phyloP scores from a whole-genome alignment of 805 yeast genomes.

The Nakazawaea pomicola region DNA sequence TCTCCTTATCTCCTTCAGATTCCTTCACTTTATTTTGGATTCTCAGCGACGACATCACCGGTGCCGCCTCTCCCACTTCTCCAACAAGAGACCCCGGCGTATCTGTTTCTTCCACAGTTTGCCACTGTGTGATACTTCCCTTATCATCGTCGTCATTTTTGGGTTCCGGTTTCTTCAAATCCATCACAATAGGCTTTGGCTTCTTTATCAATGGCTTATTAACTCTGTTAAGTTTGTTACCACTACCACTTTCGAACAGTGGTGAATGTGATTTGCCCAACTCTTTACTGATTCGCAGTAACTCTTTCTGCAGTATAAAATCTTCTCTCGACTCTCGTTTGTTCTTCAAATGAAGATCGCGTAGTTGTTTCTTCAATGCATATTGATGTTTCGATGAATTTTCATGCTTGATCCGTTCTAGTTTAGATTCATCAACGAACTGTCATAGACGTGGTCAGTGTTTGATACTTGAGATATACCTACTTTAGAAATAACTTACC shows the following conservation, averaged over 20 bases:
- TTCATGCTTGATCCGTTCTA: slow-evolving; percentile 11
- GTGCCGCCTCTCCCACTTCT: neutral
- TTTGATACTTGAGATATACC: neutral
- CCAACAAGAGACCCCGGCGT: no score
- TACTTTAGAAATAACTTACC: neutral
- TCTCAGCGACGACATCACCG: neutral
- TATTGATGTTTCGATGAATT: slow-evolving; percentile 9
- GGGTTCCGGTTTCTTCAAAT: neutral
- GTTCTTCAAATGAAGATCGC: slow-evolving; percentile 7
- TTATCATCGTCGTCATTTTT: neutral
- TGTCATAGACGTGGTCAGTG: neutral
- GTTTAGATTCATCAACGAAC: slow-evolving; percentile 6
- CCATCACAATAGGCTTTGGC: neutral
- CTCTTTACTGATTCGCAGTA: slow-evolving; percentile 6
- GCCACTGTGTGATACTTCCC: neutral
- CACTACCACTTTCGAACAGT: neutral
- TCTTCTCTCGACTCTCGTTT: neutral
- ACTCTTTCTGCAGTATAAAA: neutral
- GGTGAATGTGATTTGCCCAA: slow-evolving; percentile 3
- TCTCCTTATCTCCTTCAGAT: slow-evolving; percentile 6
- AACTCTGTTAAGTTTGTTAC: neutral
- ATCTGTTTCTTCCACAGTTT: slow-evolving; percentile 1
- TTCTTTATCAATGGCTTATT: neutral
- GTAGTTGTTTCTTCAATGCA: slow-evolving; percentile 7
- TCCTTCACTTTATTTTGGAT: slow-evolving; percentile 1